These are phyloP conservation scores for Grosmannia serpens DNA, from an alignment of 2,329 filamentous ascomycete species.

Conservation along the genomic window DNA sequence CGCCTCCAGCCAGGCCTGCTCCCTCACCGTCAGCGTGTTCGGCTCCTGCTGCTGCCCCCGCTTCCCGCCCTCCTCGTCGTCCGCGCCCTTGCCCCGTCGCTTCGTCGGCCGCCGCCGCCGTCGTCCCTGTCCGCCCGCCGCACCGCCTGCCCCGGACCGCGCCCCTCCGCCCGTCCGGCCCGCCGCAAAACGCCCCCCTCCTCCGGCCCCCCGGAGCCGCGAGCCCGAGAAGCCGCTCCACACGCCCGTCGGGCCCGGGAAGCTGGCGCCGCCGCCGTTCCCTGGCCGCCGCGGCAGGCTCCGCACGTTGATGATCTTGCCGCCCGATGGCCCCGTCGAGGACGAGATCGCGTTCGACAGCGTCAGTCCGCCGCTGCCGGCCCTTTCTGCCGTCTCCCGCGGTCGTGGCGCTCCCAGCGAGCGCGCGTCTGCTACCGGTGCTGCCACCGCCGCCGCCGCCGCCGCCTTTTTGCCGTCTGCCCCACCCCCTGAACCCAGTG, in stretches of 20 bases:
- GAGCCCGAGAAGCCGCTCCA: not conserved
- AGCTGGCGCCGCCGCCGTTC: not conserved
- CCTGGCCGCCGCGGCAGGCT: constrained; percentile 11
- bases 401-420: not conserved
- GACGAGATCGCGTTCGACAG: not conserved
- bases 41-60: not conserved
- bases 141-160: not conserved
- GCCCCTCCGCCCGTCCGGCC: not conserved
- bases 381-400: not conserved
- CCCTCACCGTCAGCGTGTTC: constrained; percentile 9
- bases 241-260: constrained; percentile 6
- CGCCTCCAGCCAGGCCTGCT: constrained; percentile 16
- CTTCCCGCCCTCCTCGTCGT: not conserved
- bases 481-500: constrained; percentile 6
- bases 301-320: constrained; percentile 19
- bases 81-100: not conserved
- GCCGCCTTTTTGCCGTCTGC: not conserved
- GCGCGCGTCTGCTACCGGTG: not conserved
- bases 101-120: constrained; percentile 3
- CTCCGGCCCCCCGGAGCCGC: not conserved
- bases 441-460: not conserved
- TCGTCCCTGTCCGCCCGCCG: not conserved
- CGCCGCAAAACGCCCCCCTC: not conserved
- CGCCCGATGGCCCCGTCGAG: not conserved
- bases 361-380: not conserved